Conservation (phyloP, 768 basidiomycete species). For the Mrakia hoshinonis region DNA sequence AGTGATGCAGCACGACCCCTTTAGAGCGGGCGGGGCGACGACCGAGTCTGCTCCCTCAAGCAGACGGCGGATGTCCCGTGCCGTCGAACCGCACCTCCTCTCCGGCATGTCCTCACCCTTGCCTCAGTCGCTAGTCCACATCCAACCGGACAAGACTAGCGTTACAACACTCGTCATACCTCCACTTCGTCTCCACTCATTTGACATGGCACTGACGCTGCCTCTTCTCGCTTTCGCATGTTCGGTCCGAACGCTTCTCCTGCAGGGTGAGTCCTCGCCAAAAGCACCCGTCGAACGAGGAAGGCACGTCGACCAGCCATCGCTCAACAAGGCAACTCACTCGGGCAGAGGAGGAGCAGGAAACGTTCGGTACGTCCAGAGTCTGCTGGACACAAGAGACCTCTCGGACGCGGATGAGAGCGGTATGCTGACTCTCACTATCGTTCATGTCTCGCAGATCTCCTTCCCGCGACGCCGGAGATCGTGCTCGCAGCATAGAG, state of each 20-base stretch:
- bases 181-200: too few species aligned
- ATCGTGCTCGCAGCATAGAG: slow-evolving; percentile 4
- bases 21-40: too few species aligned
- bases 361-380: slow-evolving; percentile 10
- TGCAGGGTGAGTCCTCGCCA: background rate
- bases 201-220: background rate
- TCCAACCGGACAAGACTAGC: too few species aligned
- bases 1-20: too few species aligned
- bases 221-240: background rate
- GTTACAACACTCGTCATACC: too few species aligned
- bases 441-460: background rate
- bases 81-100: too few species aligned
- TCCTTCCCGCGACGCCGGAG: slow-evolving; percentile 26
- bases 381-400: background rate
- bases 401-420: background rate
- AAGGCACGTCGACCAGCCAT: background rate
- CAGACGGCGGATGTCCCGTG: too few species aligned
- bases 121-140: too few species aligned
- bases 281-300: slow-evolving; percentile 20
- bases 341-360: slow-evolving; percentile 23
- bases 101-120: too few species aligned
- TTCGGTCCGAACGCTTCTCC: background rate
- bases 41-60: too few species aligned
- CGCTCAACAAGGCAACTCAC: background rate
- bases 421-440: background rate